Percentiles rank a stretch among this genome's conserved stretches.
These are phyloP conservation scores for Saururus chinensis DNA, from an alignment of 164 flowering plant genomes.

Conservation along the genomic window DNA sequence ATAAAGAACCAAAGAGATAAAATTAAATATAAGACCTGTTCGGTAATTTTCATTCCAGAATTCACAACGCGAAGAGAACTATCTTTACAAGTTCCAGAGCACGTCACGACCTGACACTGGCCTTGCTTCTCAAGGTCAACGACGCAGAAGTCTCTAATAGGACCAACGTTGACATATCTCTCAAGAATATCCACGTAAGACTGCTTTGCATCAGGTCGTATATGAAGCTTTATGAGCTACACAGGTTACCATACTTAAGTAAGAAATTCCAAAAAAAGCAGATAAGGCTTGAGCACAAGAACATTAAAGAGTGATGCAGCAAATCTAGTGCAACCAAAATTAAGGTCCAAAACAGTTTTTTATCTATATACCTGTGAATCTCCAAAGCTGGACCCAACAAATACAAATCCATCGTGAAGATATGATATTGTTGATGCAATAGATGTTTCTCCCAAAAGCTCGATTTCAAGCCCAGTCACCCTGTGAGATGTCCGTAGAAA, in stretches of 20 bases:
- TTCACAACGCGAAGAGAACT: conserved; percentile 96
- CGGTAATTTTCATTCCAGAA: conserved; percentile 96
- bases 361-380: conserved; percentile 75
- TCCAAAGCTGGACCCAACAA: conserved; percentile 89
- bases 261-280: neutral
- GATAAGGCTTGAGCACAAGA: no score
- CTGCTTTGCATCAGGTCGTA: conserved; percentile 89
- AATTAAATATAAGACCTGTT: conserved; percentile 46
- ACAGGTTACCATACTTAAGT: neutral
- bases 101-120: conserved; percentile 96
- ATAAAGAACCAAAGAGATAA: neutral
- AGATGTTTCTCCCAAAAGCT: conserved; percentile 92
- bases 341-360: neutral
- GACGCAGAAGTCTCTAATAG: conserved; percentile 93
- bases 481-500: conserved; percentile 20
- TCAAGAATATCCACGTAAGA: conserved; percentile 96
- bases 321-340: no score
- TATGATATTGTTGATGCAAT: conserved; percentile 94
- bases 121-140: conserved; percentile 99
- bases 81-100: conserved; percentile 98
- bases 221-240: conserved; percentile 87
- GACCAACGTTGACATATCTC: conserved; percentile 89
- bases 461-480: conserved; percentile 92
- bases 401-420: conserved; percentile 90
- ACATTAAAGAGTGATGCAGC: no score